These are phyloP conservation scores for Aspergillus clavatus DNA, from an alignment of 2,329 filamentous ascomycete genomes.

Conservation along the genomic window DNA sequence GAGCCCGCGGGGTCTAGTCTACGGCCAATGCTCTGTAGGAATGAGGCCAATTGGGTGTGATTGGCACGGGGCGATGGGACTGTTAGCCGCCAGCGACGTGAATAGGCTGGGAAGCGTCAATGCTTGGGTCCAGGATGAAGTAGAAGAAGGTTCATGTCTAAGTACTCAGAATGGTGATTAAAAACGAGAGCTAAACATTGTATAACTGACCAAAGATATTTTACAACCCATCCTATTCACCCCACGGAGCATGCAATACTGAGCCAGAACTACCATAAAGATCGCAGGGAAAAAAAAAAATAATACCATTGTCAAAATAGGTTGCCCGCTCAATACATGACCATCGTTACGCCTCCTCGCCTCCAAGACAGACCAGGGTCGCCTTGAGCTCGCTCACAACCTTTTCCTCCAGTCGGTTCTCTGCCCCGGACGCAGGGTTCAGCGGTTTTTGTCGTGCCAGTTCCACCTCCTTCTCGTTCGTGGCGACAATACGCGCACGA, in stretches of 20 bases:
- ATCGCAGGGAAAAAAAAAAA: slow-evolving; percentile 6
- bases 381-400: slow-evolving; percentile 65
- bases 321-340: slow-evolving; percentile 7
- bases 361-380: slow-evolving; percentile 41
- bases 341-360: slow-evolving; percentile 31
- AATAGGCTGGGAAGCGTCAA: neutral
- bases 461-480: slow-evolving; percentile 67
- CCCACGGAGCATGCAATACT: neutral
- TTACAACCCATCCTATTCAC: neutral
- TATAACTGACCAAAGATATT: neutral
- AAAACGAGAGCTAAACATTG: neutral
- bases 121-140: neutral
- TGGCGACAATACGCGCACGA: slow-evolving; percentile 66
- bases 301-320: slow-evolving; percentile 11
- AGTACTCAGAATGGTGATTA: too few relatives aligned
- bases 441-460: slow-evolving; percentile 46
- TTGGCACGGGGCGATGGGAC: too few relatives aligned
- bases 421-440: slow-evolving; percentile 43
- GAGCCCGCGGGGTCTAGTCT: too few relatives aligned
- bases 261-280: neutral
- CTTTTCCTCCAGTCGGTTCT: slow-evolving; percentile 70
- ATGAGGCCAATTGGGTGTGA: too few relatives aligned
- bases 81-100: too few relatives aligned
- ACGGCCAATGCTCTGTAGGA: too few relatives aligned
- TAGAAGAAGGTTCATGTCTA: too few relatives aligned